Evolutionary conservation across 805 yeast genomes (phyloP), one percentile per base, ranked within the genome.

Genomic region (Kluyveromyces dobzhanskii): DNA sequence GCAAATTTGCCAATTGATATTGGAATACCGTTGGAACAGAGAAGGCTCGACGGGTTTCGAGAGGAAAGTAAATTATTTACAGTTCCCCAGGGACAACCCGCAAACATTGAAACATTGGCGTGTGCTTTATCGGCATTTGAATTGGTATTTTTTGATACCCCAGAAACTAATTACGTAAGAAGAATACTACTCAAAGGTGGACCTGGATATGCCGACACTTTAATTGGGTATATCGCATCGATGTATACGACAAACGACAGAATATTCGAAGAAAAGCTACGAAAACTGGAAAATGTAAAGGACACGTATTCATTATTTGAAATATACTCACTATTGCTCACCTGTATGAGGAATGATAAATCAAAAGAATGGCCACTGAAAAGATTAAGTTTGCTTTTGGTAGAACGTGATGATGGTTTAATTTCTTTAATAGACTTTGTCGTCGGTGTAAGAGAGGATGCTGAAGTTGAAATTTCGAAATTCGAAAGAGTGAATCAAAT

Each of bases 371-470:
- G 69, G 41, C 65, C 84, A 3, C 57, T 80, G 35, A 43, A 59
- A 0, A 65, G 70, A 35, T 64, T 90, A 3, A 71, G 80, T 0
- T 44, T 56, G 3, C 58, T 85, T 19, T 81, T 83, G 1, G 54
- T 75, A 16, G 57, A 68, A 31, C 69, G 94, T 17, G 57, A 70
- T 1, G 79, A 81, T 50, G 97, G 97, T 0, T 76, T 92, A 2
- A 60, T 73, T 21, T 70, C 87, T 2, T 59, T 90, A 36, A 68
- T 87, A 21, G 97, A 90, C 57, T 76, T 84, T 45, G 67, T 84
- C 0, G 65, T 83, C 11, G 95, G 95, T 0, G 65, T 84, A 18
- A 66, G 95, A 41, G 94, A 85, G 30, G 68, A 70, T 39, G 90
- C 81, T 40, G 48, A 53, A 26, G 46, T 86, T 11, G 78, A 78